Percentiles rank a stretch among this genome's conserved stretches.
These are phyloP conservation scores for Extremus antarcticus DNA, from an alignment of 495 filamentous ascomycete species.

Conservation along the genomic window DNA sequence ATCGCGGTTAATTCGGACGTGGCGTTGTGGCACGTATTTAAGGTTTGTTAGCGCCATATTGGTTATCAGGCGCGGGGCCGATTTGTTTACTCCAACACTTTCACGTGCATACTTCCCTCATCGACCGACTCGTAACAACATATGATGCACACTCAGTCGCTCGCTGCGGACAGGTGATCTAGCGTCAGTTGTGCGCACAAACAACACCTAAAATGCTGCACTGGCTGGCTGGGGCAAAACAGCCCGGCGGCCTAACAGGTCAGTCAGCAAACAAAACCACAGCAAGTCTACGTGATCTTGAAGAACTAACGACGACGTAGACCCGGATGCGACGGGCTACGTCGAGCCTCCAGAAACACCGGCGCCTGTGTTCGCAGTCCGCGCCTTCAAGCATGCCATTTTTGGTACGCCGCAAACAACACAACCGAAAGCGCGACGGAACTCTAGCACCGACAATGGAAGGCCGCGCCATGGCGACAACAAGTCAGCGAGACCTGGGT, in stretches of 20 bases:
- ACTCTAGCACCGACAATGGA: constrained; percentile 15
- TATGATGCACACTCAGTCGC: neutral
- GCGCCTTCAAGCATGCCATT: constrained; percentile 80
- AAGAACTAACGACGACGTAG: constrained; percentile 12
- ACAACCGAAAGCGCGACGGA: constrained; percentile 22
- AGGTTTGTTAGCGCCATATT: too few species aligned
- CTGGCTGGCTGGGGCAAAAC: constrained; percentile 28
- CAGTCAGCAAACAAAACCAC: neutral
- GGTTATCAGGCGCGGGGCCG: too few species aligned
- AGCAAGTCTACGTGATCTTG: too few species aligned
- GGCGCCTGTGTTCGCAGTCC: constrained; percentile 84
- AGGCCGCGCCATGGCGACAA: neutral
- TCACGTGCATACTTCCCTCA: too few species aligned
- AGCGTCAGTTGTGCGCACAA: neutral
- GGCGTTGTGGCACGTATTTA: too few species aligned
- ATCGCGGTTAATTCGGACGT: too few species aligned
- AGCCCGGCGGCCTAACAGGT: constrained; percentile 11
- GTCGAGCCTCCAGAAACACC: constrained; percentile 77
- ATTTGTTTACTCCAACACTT: too few species aligned
- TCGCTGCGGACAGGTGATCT: neutral
- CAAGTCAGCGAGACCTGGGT: neutral
- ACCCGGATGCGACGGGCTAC: constrained; percentile 11
- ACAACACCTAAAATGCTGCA: constrained; percentile 25
- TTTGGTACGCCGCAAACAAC: constrained; percentile 70
- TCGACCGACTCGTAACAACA: too few species aligned